phyloP scores from a whole-genome alignment of 2,329 filamentous ascomycete species.

The Teratosphaeria pseudoeucalypti region DNA sequence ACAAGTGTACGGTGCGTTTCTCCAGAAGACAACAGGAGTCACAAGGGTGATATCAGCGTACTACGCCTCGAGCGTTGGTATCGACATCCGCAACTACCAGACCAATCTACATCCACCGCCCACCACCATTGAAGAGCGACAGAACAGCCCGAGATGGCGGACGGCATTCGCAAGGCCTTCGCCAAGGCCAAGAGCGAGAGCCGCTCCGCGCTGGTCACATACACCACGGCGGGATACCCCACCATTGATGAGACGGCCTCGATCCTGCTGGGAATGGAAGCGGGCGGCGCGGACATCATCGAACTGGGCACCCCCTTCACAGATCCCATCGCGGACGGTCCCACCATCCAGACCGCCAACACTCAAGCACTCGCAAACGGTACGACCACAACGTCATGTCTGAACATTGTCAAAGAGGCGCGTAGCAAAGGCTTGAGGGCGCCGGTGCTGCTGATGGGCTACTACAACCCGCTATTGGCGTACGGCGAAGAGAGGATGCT shows the following conservation, averaged over 20 bases:
- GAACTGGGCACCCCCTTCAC: conserved; percentile 95
- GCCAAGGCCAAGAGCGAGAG: conserved; percentile 41
- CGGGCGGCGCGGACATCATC: conserved; percentile 87
- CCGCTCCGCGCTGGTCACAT: conserved; percentile 73
- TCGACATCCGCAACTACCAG: neutral
- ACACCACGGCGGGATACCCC: conserved; percentile 91
- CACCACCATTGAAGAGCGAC: neutral
- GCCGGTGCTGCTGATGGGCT: conserved; percentile 92
- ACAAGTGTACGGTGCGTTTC: neutral
- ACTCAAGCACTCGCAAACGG: conserved; percentile 80
- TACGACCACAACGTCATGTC: conserved; percentile 67
- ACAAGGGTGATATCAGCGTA: neutral
- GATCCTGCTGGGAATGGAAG: conserved; percentile 81
- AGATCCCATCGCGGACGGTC: conserved; percentile 94
- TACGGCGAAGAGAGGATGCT: conserved; percentile 90
- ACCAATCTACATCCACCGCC: neutral
- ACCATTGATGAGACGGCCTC: conserved; percentile 70
- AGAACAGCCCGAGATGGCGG: conserved; percentile 14
- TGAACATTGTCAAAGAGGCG: conserved; percentile 76
- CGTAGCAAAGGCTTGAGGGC: conserved; percentile 65
- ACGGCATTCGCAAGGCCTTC: conserved; percentile 41
- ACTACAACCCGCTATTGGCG: conserved; percentile 91
- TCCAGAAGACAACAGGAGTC: neutral
- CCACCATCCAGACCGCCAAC: conserved; percentile 92
- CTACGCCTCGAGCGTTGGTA: neutral